Evolutionary conservation across 805 yeast genomes (phyloP).

Genomic region (Cyberlindnera subsufficiens): DNA sequence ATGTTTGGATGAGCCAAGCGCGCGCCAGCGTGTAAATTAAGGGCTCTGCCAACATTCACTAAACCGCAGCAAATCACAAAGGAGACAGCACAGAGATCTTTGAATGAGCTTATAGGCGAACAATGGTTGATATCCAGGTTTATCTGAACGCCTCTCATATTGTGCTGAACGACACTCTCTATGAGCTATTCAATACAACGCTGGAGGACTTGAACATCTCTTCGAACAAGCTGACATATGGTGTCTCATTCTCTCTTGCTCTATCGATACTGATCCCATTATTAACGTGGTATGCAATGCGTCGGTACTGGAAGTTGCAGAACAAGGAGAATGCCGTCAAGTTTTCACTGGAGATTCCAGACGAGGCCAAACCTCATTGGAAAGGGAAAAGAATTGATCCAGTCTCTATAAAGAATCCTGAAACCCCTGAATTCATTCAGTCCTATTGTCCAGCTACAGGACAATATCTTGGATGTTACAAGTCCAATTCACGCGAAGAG

Average conservation of each 20-base stretch:
- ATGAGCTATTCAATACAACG: slow-evolving; percentile 16
- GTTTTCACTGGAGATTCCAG: slow-evolving; percentile 56
- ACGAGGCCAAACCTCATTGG: slow-evolving; percentile 85
- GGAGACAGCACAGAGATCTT: not conserved
- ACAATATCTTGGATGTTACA: slow-evolving; percentile 71
- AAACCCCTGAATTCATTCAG: slow-evolving; percentile 66
- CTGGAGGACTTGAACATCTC: slow-evolving; percentile 14
- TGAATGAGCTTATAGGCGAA: not conserved
- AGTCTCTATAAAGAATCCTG: slow-evolving; percentile 48
- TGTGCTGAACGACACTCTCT: slow-evolving; percentile 20
- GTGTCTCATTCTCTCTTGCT: slow-evolving; percentile 15
- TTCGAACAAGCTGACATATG: slow-evolving; percentile 6
- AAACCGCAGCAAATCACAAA: too few relatives aligned
- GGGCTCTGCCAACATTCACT: too few relatives aligned
- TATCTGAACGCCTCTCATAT: slow-evolving; percentile 18
- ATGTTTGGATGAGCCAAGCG: too few relatives aligned
- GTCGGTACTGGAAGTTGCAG: slow-evolving; percentile 7
- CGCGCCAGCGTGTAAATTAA: too few relatives aligned
- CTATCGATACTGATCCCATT: slow-evolving; percentile 10
- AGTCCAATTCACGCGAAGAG: slow-evolving; percentile 58
- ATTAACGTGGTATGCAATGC: slow-evolving; percentile 7
- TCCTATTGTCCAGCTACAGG: slow-evolving; percentile 97
- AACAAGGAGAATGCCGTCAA: slow-evolving; percentile 29
- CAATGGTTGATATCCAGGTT: slow-evolving; percentile 13
- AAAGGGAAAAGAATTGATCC: slow-evolving; percentile 77